phyloP scores from a whole-genome alignment of 768 basidiomycete species.

The Butyriboletus loyo region DNA sequence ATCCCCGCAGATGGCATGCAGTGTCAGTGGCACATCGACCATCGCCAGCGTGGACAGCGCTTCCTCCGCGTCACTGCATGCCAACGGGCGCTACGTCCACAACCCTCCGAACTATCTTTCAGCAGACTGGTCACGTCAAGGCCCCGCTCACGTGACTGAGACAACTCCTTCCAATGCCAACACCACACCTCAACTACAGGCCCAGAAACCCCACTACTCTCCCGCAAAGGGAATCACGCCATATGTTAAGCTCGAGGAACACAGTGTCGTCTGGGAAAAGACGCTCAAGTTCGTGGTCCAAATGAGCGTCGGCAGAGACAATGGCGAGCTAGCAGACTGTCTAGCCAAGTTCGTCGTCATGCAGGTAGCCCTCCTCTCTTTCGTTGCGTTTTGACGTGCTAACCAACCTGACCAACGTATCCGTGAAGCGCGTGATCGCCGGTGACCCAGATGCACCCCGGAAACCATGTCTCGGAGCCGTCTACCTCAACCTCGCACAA shows the following conservation, averaged over 20 bases:
- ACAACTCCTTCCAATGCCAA: background rate
- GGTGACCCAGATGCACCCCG: constrained; percentile 54
- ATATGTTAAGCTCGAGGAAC: constrained; percentile 59
- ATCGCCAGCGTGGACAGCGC: constrained; percentile 18
- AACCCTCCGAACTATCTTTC: constrained; percentile 23
- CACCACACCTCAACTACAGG: background rate
- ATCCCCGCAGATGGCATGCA: constrained; percentile 6
- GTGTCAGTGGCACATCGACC: constrained; percentile 23
- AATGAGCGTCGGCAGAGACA: constrained; percentile 56
- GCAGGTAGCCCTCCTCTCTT: constrained; percentile 34
- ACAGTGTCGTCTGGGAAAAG: constrained; percentile 62
- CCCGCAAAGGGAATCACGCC: constrained; percentile 59
- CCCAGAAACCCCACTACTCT: constrained; percentile 20
- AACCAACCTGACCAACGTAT: background rate
- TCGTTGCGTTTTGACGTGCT: background rate
- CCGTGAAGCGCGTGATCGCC: constrained; percentile 48
- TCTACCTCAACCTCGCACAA: constrained; percentile 72
- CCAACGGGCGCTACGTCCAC: constrained; percentile 1
- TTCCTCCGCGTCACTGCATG: constrained; percentile 9
- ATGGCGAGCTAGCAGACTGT: constrained; percentile 44
- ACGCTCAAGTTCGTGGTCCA: constrained; percentile 56
- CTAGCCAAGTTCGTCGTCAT: constrained; percentile 66
- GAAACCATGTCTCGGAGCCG: constrained; percentile 60
- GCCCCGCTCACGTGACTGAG: background rate
- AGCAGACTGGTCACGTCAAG: constrained; percentile 25